Evolutionary conservation across 1,139 yeast species (phyloP), one percentile per base, ranked within the genome.

Genomic region (Magnusiomyces sp.): DNA sequence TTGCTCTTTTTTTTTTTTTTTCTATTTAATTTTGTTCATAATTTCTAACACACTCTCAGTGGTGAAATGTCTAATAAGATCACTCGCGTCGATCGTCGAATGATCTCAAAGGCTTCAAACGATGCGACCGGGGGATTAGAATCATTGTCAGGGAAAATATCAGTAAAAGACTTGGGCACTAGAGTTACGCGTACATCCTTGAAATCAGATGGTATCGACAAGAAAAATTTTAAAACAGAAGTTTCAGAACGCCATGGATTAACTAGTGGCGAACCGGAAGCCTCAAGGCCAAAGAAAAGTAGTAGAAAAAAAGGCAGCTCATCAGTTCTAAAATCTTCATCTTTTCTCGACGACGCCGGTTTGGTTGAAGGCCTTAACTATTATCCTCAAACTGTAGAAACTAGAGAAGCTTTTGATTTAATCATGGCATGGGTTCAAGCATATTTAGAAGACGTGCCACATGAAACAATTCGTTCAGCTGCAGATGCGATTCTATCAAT

Each of bases 101-200:
- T 74, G 46, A 59, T 79, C 40, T 69, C 67, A 39, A 62, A 71
- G 16, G 64, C 71, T 3, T 69, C 70, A 38, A 71, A 68, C 47
- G 79, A 77, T 51, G 78, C 76, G 10, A 63, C 71, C 45, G 79
- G 83, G 14, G 79, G 75, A 45, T 95, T 95, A 0, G 77, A 77
- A 48, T 81, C 95, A 0, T 69, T 88, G 60, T 76, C 73, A 5
- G 95, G 95, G 1, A 78, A 74, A 52, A 72, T 88, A 20, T 68
- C 79, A 2, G 69, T 76, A 48, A 71, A 72, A 41, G 95, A 87
- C 51, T 79, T 88, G 83, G 96, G 97, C 0, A 62, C 77, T 2
- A 64, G 77, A 41, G 74, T 69, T 2, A 46, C 59, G 9, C 58
- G 63, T n/a, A 59, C 62, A 1, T 53, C 29, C 7, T 23, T 14